Base-by-base conservation (phyloP, 257 asterid genomes). In the Prunella vulgaris region DNA sequence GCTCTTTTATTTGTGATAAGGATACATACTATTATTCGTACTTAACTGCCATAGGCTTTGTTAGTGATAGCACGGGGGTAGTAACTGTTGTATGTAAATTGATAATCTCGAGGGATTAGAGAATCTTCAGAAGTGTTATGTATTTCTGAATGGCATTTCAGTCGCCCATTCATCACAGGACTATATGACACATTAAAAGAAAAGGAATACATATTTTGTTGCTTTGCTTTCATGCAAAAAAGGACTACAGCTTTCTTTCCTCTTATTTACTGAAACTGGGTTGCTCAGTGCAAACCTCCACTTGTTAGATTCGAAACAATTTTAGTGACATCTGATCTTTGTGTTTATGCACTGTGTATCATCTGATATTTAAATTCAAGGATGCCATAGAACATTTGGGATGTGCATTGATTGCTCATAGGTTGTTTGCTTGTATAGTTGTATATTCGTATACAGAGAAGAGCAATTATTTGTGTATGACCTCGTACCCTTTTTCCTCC, bases 401-500 rank as follows among this genome's bases (percentile, higher is more conserved):
- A 18, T 7, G n/a, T 58, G 62, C 63, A 57, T 46, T 17, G 27
- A 9, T 70, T 38, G 28, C 52, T 21, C 42, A 54, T 67, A 25
- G 64, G 46, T 68, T 46, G 53, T 67, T 28, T 63, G 38, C 60
- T 38, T 66, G 54, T 40, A 46, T 48, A 17, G 37, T n/a, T n/a
- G n/a, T n/a, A n/a, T n/a, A n/a, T n/a, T n/a, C n/a, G n/a, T n/a
- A n/a, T n/a, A 59, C 46, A 14, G 14, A 33, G 14, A 38, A 15
- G 35, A 44, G 20, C 49, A 33, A 4, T 56, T 57, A 3, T 62
- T 30, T 67, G 48, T 25, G 7, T 61, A 20, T 54, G 35, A 70
- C 56, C 7, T 46, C 25, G 52, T 72, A 4, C 54, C 18, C 18
- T 12, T 21, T 68, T 72, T 60, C 21, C 17, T 65, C 54, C 60